Evolutionary conservation across 192 early-diverging fungal genomes (phyloP).

Genomic region (Diversispora eburnea): DNA sequence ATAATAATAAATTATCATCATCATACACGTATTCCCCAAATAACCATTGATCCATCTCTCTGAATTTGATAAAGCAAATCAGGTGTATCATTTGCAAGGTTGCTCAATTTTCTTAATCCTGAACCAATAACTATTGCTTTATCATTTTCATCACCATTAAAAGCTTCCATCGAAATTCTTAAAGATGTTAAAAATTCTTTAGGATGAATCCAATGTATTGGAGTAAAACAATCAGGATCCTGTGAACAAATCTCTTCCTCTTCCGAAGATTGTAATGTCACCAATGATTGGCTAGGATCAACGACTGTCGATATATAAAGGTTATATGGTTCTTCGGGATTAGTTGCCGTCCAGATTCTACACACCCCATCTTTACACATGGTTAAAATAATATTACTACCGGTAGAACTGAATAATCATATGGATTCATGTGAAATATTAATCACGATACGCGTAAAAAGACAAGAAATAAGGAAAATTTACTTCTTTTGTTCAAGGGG

Average conservation of each 20-base stretch:
- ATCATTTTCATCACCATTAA: slow-evolving; percentile 37
- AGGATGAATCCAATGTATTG: slow-evolving; percentile 58
- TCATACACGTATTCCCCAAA: slow-evolving; percentile 77
- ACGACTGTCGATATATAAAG: slow-evolving; percentile 69
- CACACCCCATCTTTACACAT: slow-evolving; percentile 64
- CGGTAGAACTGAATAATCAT: slow-evolving; percentile 1
- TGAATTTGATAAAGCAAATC: slow-evolving; percentile 74
- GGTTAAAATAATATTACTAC: slow-evolving; percentile 53
- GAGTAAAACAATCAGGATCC: slow-evolving; percentile 38
- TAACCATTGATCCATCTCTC: slow-evolving; percentile 63
- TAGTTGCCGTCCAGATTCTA: slow-evolving; percentile 65
- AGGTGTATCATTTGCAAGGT: slow-evolving; percentile 65
- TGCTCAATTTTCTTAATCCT: slow-evolving; percentile 49
- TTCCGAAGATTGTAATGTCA: slow-evolving; percentile 32
- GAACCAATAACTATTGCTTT: slow-evolving; percentile 30
- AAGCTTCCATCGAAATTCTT: slow-evolving; percentile 29
- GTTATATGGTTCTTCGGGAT: slow-evolving; percentile 44
- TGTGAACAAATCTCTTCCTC: slow-evolving; percentile 1
- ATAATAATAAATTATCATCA: neutral
- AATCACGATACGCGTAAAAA: slow-evolving; percentile 23
- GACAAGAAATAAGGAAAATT: neutral
- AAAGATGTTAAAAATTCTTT: slow-evolving; percentile 50
- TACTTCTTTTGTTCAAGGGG: neutral
- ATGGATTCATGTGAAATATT: neutral
- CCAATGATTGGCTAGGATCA: slow-evolving; percentile 60